phyloP scores from a whole-genome alignment of 805 yeast species.

The Starmerella sp. region DNA sequence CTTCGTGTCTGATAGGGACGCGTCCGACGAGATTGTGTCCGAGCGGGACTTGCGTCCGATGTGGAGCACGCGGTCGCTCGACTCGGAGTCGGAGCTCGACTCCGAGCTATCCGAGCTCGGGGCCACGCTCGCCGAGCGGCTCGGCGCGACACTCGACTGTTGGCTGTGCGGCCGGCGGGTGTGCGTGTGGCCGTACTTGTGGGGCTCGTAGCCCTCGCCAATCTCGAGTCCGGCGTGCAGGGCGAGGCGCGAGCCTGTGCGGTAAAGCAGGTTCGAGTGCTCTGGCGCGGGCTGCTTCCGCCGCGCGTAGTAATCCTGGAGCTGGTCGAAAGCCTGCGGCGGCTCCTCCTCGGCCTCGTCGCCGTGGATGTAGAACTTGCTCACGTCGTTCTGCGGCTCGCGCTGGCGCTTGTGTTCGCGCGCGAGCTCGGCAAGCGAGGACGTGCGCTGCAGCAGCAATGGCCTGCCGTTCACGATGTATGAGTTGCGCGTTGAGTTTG shows the following conservation, averaged over 20 bases:
- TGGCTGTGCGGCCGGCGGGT: not conserved
- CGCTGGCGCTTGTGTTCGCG: conserved; percentile 16
- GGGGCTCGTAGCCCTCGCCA: conserved; percentile 5
- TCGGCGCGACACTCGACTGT: conserved; percentile 1
- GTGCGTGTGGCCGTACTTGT: not conserved
- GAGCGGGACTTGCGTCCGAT: conserved; percentile 1
- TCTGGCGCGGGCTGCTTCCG: conserved; percentile 3
- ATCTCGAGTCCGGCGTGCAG: conserved; percentile 7
- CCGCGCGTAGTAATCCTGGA: not conserved
- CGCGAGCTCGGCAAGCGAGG: conserved; percentile 22
- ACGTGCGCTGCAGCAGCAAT: conserved; percentile 10
- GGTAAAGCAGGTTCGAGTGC: conserved; percentile 10
- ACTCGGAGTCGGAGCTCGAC: conserved; percentile 1
- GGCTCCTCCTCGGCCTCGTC: conserved; percentile 2
- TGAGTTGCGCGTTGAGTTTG: not conserved
- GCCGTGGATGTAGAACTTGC: conserved; percentile 13
- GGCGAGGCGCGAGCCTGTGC: conserved; percentile 15
- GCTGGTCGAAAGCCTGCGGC: not conserved
- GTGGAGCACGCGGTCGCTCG: conserved; percentile 1
- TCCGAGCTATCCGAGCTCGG: conserved; percentile 3
- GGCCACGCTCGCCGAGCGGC: not conserved
- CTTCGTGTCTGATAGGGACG: not conserved
- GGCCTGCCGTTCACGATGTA: not conserved
- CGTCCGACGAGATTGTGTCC: not conserved
- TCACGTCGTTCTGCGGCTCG: conserved; percentile 11